These are phyloP conservation scores for Hymenoscyphus infarciens DNA, from an alignment of 2,329 filamentous ascomycete species.

Conservation along the genomic window DNA sequence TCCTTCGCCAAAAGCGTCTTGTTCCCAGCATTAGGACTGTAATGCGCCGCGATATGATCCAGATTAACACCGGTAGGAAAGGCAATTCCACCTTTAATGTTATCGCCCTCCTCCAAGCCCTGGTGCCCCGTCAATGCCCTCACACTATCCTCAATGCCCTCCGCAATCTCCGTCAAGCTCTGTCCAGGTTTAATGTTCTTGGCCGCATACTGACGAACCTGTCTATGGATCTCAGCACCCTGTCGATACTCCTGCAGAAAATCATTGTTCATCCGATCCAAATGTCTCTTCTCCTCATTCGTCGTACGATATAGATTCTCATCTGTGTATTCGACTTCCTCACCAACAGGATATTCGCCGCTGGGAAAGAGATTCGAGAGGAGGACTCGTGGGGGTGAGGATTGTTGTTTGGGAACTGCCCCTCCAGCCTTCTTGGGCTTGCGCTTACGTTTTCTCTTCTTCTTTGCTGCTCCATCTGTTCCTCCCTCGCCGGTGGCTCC, in stretches of 20 bases:
- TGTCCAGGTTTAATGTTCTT: slow-evolving; percentile 78
- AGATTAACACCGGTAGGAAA: slow-evolving; percentile 82
- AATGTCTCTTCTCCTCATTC: slow-evolving; percentile 77
- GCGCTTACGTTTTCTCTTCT: slow-evolving; percentile 59
- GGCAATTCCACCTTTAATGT: slow-evolving; percentile 74
- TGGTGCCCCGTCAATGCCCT: slow-evolving; percentile 72
- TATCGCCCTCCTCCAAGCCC: slow-evolving; percentile 75
- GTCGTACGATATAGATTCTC: slow-evolving; percentile 79
- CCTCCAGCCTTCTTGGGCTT: slow-evolving; percentile 71
- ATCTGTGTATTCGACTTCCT: slow-evolving; percentile 73
- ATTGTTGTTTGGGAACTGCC: slow-evolving; percentile 62
- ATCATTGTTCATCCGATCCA: slow-evolving; percentile 76
- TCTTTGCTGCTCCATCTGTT: slow-evolving; percentile 52
- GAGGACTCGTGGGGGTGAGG: slow-evolving; percentile 71
- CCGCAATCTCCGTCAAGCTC: slow-evolving; percentile 75
- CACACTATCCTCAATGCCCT: slow-evolving; percentile 82
- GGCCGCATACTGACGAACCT: slow-evolving; percentile 80
- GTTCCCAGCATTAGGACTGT: slow-evolving; percentile 82
- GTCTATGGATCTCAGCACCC: slow-evolving; percentile 83
- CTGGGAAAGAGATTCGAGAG: slow-evolving; percentile 71
- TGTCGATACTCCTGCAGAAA: slow-evolving; percentile 79
- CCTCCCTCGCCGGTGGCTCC: slow-evolving; percentile 36
- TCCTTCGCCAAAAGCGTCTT: slow-evolving; percentile 64
- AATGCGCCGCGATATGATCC: slow-evolving; percentile 84
- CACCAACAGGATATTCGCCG: slow-evolving; percentile 69